phyloP scores from a whole-genome alignment of 2,329 filamentous ascomycete species.

The Plenodomus lindquistii region DNA sequence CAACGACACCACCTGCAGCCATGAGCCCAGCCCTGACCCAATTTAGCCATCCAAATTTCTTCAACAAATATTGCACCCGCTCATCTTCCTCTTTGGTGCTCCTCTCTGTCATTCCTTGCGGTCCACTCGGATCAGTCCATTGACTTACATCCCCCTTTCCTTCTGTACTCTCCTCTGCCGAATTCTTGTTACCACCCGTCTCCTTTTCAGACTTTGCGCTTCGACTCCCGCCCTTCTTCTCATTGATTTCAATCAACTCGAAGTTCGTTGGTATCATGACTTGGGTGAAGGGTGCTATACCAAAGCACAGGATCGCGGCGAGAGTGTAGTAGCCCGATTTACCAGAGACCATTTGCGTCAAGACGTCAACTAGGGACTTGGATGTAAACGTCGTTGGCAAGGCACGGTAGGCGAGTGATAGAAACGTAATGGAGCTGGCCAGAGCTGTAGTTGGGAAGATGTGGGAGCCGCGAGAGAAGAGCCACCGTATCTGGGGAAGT shows the following conservation, averaged over 20 bases:
- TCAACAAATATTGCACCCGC: slow-evolving; percentile 22
- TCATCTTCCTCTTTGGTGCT: slow-evolving; percentile 18
- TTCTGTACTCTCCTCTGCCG: slow-evolving; percentile 24
- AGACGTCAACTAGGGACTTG: neutral
- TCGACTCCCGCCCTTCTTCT: slow-evolving; percentile 18
- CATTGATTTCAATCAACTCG: slow-evolving; percentile 27
- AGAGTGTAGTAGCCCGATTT: slow-evolving; percentile 13
- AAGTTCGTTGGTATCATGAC: slow-evolving; percentile 15
- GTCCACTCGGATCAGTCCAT: slow-evolving; percentile 31
- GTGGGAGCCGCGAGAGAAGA: slow-evolving; percentile 45
- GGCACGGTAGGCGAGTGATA: slow-evolving; percentile 24
- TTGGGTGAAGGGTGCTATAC: slow-evolving; percentile 21
- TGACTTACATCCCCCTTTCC: slow-evolving; percentile 29
- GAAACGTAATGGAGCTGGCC: slow-evolving; percentile 34
- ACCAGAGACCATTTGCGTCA: slow-evolving; percentile 5
- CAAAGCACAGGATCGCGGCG: slow-evolving; percentile 21
- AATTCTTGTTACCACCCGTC: slow-evolving; percentile 3
- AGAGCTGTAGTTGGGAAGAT: slow-evolving; percentile 36
- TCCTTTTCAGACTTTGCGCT: slow-evolving; percentile 12
- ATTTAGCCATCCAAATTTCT: slow-evolving; percentile 28
- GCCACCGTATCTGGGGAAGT: slow-evolving; percentile 42
- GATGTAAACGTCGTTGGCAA: slow-evolving; percentile 1
- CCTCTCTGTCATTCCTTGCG: slow-evolving; percentile 21
- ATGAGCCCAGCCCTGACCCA: slow-evolving; percentile 26
- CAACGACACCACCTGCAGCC: slow-evolving; percentile 28